Percentiles rank a stretch among this genome's conserved stretches.
These are phyloP conservation scores for Tillandsia fasciculata DNA, from an alignment of 176 grass and related monocot species.

Conservation along the genomic window DNA sequence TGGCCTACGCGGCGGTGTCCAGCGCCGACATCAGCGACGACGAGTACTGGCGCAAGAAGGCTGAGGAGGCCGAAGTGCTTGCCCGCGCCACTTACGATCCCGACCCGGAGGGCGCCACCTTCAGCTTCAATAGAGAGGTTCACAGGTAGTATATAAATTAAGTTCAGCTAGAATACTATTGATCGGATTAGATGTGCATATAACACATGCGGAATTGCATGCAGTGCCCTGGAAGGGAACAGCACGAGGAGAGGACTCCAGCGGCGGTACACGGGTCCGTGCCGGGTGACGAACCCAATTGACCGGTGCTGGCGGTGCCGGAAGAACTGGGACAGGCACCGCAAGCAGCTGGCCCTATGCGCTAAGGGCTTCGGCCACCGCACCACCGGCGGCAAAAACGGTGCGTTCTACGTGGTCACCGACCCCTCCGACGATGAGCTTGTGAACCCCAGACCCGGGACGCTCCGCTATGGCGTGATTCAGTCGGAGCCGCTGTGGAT, in stretches of 20 bases:
- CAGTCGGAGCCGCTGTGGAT: conserved; percentile 58
- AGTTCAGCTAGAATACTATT: not conserved
- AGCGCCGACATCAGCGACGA: conserved; percentile 20
- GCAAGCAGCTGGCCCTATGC: conserved; percentile 43
- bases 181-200: not conserved
- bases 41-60: conserved; percentile 47
- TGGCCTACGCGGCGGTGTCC: not conserved
- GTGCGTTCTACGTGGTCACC: conserved; percentile 37
- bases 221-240: conserved; percentile 6
- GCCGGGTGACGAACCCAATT: conserved; percentile 65
- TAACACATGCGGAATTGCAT: not conserved
- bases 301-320: conserved; percentile 72
- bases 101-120: conserved; percentile 26
- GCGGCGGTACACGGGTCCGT: conserved; percentile 9
- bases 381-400: conserved; percentile 23
- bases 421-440: conserved; percentile 40
- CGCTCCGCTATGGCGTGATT: conserved; percentile 43
- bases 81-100: conserved; percentile 27
- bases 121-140: conserved; percentile 40
- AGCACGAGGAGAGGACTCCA: conserved; percentile 18
- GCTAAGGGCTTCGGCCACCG: conserved; percentile 37
- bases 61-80: conserved; percentile 13
- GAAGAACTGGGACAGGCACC: conserved; percentile 32
- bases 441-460: conserved; percentile 22
- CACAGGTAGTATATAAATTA: conserved; percentile 12